Evolutionary conservation across 2,329 filamentous ascomycete genomes (phyloP).

Genomic region (Coccinonectria pachysandricola): DNA sequence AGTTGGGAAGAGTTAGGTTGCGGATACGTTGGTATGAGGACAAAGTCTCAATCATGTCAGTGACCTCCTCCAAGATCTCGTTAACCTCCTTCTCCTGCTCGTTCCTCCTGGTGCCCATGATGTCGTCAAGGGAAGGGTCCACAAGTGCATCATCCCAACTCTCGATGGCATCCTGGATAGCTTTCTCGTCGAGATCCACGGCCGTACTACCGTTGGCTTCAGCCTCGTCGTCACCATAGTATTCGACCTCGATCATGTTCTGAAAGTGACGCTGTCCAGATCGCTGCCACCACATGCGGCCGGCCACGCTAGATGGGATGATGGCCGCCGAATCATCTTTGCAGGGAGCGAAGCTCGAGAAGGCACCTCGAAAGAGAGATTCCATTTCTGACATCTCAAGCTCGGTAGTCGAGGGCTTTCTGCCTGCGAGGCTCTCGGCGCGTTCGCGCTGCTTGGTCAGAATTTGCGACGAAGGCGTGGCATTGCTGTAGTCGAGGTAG

Average conservation of each 20-base stretch:
- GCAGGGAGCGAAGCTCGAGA: conserved; percentile 69
- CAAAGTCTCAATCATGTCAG: conserved; percentile 65
- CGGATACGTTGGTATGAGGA: conserved; percentile 72
- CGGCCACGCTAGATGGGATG: conserved; percentile 55
- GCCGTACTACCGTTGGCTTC: conserved; percentile 23
- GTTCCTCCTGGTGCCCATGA: conserved; percentile 39
- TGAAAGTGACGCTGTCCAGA: conserved; percentile 56
- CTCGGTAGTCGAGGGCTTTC: conserved; percentile 45
- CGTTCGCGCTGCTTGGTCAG: conserved; percentile 61
- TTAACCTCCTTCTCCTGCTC: conserved; percentile 58
- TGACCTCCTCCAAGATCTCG: conserved; percentile 63
- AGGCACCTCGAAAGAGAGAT: conserved; percentile 63
- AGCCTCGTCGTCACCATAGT: conserved; percentile 30
- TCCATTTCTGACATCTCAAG: conserved; percentile 59
- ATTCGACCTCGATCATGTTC: conserved; percentile 47
- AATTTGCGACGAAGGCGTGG: conserved; percentile 42
- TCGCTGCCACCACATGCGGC: conserved; percentile 68
- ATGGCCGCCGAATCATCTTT: conserved; percentile 64
- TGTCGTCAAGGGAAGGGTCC: conserved; percentile 47
- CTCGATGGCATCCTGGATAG: conserved; percentile 44
- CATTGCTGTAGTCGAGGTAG: conserved; percentile 61
- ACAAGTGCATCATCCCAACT: conserved; percentile 48
- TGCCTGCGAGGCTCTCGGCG: conserved; percentile 55
- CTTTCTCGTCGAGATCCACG: conserved; percentile 39
- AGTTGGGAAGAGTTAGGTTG: conserved; percentile 57